Conservation (phyloP, 306 rosid species). For the Vigna reflexopilosa region DNA sequence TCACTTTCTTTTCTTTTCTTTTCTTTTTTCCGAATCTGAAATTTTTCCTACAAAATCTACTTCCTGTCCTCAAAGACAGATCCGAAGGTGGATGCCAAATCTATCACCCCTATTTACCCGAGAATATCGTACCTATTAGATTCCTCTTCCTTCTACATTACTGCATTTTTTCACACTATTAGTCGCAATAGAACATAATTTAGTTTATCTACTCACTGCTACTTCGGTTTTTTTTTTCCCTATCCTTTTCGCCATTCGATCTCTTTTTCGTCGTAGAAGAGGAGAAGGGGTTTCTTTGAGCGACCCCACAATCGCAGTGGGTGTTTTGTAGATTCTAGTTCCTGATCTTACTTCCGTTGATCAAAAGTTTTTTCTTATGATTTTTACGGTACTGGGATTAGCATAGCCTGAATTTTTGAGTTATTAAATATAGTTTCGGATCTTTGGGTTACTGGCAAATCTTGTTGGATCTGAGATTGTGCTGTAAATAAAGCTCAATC, state of each 20-base stretch:
- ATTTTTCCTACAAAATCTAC: constrained; percentile 44
- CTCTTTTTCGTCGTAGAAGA: constrained; percentile 10
- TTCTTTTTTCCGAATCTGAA: constrained; percentile 34
- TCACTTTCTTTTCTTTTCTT: background rate
- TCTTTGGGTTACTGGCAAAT: constrained; percentile 44
- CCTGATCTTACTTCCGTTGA: constrained; percentile 40
- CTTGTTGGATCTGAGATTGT: constrained; percentile 67
- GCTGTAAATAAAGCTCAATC: constrained; percentile 40
- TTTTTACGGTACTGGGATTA: constrained; percentile 21
- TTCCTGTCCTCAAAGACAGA: constrained; percentile 51
- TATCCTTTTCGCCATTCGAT: too few relatives aligned
- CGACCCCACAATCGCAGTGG: constrained; percentile 41
- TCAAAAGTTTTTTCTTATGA: constrained; percentile 27
- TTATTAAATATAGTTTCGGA: constrained; percentile 43
- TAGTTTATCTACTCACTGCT: constrained; percentile 24
- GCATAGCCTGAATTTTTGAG: constrained; percentile 39
- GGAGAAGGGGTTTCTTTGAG: constrained; percentile 39
- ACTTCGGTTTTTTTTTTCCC: constrained; percentile 25
- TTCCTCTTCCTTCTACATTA: constrained; percentile 35
- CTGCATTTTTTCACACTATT: constrained; percentile 28
- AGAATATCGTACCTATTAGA: constrained; percentile 48
- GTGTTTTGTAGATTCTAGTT: constrained; percentile 43
- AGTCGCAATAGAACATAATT: constrained; percentile 32
- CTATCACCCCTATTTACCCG: constrained; percentile 21
- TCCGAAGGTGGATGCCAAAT: constrained; percentile 53